Evolutionary conservation across 169 alveolate genomes (phyloP).

Genomic region (Theileria parva): DNA sequence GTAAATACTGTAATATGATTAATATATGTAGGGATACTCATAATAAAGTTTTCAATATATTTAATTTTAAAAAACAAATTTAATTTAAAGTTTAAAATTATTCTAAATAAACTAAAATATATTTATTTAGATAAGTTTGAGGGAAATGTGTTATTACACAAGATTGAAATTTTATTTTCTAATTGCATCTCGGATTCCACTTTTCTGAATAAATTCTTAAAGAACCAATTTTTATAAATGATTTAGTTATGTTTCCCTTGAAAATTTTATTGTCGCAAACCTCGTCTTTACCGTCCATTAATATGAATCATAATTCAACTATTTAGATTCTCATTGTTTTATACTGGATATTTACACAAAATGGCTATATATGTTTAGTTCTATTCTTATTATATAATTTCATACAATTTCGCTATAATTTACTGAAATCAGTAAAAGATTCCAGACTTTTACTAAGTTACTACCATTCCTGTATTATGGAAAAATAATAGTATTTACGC

Average conservation of each 20-base stretch:
- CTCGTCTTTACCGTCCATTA: not conserved
- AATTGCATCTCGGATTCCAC: not conserved
- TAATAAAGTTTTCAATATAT: not conserved
- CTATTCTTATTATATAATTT: not conserved
- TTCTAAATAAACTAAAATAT: not conserved
- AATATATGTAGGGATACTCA: not conserved
- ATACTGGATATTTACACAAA: not conserved
- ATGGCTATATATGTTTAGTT: not conserved
- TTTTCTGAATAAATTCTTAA: not conserved
- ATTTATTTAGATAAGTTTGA: not conserved
- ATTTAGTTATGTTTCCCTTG: not conserved
- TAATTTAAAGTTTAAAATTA: not conserved
- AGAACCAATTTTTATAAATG: too few relatives aligned
- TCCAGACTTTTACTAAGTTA: not conserved
- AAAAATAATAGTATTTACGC: not conserved
- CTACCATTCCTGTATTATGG: not conserved
- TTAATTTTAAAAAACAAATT: too few relatives aligned
- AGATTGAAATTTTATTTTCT: not conserved
- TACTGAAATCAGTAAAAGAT: not conserved
- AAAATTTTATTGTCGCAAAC: not conserved
- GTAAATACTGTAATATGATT: not conserved
- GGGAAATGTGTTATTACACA: not conserved
- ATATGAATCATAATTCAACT: slow-evolving; percentile 10
- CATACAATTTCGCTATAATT: not conserved
- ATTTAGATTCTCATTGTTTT: not conserved